These are phyloP conservation scores for Aspergillus ruber DNA, from an alignment of 2,329 filamentous ascomycete genomes.

Conservation along the genomic window DNA sequence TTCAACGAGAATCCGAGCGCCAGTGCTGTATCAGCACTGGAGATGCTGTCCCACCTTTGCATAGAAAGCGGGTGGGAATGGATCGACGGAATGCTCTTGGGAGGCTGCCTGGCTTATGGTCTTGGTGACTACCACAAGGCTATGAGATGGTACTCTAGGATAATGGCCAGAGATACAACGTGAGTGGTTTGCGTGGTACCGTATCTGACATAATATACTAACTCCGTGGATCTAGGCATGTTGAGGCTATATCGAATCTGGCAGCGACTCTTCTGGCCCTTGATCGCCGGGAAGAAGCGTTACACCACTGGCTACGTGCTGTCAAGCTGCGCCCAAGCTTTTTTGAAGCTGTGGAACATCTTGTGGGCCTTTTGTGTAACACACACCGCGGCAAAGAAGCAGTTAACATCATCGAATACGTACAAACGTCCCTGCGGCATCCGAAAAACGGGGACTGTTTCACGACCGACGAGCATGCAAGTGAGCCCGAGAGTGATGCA, in stretches of 20 bases:
- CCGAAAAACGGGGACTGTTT: constrained; percentile 42
- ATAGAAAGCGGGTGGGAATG: constrained; percentile 78
- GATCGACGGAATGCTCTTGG: constrained; percentile 87
- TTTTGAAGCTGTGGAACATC: constrained; percentile 90
- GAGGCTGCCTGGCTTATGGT: constrained; percentile 86
- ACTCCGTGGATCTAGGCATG: constrained; percentile 53
- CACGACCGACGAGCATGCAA: constrained; percentile 48
- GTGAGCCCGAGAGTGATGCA: constrained; percentile 55
- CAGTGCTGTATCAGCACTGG: constrained; percentile 61
- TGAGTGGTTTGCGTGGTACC: constrained; percentile 29
- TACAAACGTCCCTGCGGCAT: constrained; percentile 66
- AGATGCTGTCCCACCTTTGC: constrained; percentile 67
- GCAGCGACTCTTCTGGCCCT: constrained; percentile 84
- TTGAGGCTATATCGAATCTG: constrained; percentile 89
- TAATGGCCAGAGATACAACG: constrained; percentile 53
- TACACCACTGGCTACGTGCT: constrained; percentile 78
- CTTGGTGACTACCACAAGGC: constrained; percentile 73
- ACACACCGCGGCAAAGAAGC: constrained; percentile 78
- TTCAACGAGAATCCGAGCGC: constrained; percentile 39
- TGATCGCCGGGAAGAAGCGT: constrained; percentile 73
- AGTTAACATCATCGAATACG: constrained; percentile 75
- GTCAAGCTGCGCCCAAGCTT: constrained; percentile 78
- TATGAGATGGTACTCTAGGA: constrained; percentile 47
- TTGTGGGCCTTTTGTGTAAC: constrained; percentile 78
- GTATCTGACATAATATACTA: constrained; percentile 11